Base-by-base conservation (phyloP, 495 filamentous ascomycete genomes). In the Trichoderma erinaceum region DNA sequence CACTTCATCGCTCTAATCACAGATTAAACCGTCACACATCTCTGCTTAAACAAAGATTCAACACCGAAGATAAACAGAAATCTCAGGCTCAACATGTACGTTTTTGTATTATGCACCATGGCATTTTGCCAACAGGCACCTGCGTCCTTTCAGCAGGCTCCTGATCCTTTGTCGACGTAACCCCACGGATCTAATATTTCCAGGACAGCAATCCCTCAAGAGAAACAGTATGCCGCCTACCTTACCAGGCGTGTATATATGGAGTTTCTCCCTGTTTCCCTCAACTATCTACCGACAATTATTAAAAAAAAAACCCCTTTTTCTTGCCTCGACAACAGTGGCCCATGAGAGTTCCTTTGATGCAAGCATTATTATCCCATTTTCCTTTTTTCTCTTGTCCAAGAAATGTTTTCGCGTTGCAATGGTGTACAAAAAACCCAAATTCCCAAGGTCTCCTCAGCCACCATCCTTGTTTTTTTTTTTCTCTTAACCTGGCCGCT, bases 391-490 rank as follows among this genome's bases (percentile, higher is more conserved):
- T 18, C 18, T 18, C 12, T 46, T 46, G 43, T 46, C 43, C 48
- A 21, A 52, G 21, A 23, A 52, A 52, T 21, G 18, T 18, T 21
- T 21, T 52, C 35, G 48, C 21, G 48, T 23, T 52, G 48, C 48
- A 52, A 21, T 25, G 48, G 48, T 52, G 48, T 52, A 52, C 48
- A 52, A 52, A 52, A 52, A 18, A 18, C n/a, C 48, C 48, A 52
- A 21, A 21, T 52, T 18, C 48, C 4, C 21, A 18, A 18, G 43
- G 35, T 10, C 21, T 18, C 18, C 48, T 52, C 18, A 52, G 43
- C 43, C 43, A 46, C 43, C 18, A 46, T 46, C 43, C 43, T 21
- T 52, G 1, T 52, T 25, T 52, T 25, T 7, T 7, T 38, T 38
- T 38, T 10, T 7, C 35, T 38, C 35, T 38, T 7, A 7, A 52